These are phyloP conservation scores for Eurotiales sp. DNA, from an alignment of 2,329 filamentous ascomycete genomes.

Conservation along the genomic window DNA sequence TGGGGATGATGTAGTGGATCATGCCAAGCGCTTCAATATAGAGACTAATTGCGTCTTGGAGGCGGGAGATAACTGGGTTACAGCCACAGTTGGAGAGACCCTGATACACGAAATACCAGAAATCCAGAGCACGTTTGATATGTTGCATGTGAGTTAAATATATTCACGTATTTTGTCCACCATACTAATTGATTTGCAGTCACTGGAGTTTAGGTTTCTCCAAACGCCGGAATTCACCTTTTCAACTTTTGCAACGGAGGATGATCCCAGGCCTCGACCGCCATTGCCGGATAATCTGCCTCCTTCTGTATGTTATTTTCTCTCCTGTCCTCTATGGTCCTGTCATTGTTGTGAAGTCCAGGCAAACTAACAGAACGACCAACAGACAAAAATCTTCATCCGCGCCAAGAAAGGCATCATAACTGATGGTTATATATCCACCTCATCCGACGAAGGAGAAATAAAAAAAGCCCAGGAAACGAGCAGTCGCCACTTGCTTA, in stretches of 20 bases:
- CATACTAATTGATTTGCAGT: conserved; percentile 25
- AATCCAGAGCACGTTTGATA: conserved; percentile 57
- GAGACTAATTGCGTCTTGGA: conserved; percentile 31
- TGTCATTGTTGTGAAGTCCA: too few species aligned
- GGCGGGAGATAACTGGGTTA: conserved; percentile 33
- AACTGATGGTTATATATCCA: conserved; percentile 37
- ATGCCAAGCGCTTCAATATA: conserved; percentile 30
- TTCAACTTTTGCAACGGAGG: conserved; percentile 57
- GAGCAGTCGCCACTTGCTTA: conserved; percentile 29
- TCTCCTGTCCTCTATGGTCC: fast-evolving
- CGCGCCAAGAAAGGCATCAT: conserved; percentile 39
- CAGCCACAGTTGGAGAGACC: conserved; percentile 50
- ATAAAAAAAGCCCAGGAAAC: conserved; percentile 25
- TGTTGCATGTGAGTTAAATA: conserved; percentile 50
- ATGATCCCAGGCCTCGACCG: conserved; percentile 57
- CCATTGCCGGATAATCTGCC: conserved; percentile 48
- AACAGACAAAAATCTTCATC: conserved; percentile 40
- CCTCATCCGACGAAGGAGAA: conserved; percentile 32
- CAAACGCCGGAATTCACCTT: conserved; percentile 84
- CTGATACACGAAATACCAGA: conserved; percentile 45
- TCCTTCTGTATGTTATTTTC: conserved; percentile 36
- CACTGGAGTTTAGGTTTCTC: conserved; percentile 66
- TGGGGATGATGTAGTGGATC: conserved; percentile 29
- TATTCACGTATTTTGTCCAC: not conserved
- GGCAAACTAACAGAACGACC: not conserved